Percentiles rank a stretch among this genome's conserved stretches.
phyloP scores from a whole-genome alignment of 1,284 basidiomycete genomes.

The Vanrija pseudolonga region DNA sequence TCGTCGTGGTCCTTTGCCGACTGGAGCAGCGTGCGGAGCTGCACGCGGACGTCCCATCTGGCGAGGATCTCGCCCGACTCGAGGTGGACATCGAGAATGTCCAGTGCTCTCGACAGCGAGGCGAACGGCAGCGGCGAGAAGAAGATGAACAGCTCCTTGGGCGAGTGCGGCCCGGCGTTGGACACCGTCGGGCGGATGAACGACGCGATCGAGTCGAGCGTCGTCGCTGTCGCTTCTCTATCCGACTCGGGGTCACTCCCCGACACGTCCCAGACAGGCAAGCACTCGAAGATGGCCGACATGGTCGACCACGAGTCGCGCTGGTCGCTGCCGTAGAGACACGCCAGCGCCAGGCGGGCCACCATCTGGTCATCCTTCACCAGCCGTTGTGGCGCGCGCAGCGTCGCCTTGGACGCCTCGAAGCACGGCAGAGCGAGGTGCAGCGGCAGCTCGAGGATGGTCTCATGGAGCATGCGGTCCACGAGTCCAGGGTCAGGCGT shows the following conservation, averaged over 20 bases:
- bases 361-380: constrained; percentile 77
- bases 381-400: constrained; percentile 64
- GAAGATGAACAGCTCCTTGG: constrained; percentile 74
- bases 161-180: constrained; percentile 55
- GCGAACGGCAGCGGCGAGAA: constrained; percentile 69
- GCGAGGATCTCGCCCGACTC: constrained; percentile 85
- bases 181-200: constrained; percentile 72
- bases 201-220: constrained; percentile 68
- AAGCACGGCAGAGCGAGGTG: constrained; percentile 70
- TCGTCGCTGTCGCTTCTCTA: constrained; percentile 70
- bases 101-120: constrained; percentile 73
- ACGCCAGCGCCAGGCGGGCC: constrained; percentile 76
- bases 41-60: constrained; percentile 75
- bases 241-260: constrained; percentile 57
- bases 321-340: constrained; percentile 76
- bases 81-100: constrained; percentile 88
- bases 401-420: constrained; percentile 82
- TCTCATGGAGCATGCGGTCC: constrained; percentile 63
- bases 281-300: constrained; percentile 87
- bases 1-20: constrained; percentile 63
- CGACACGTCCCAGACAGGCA: constrained; percentile 78
- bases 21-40: constrained; percentile 78
- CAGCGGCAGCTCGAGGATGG: constrained; percentile 66
- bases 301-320: constrained; percentile 72
- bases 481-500: constrained; percentile 61